Evolutionary conservation across 2,329 filamentous ascomycete species (phyloP), one percentile per base, ranked within the genome.

Genomic region (Nothomitra cinnamomea): DNA sequence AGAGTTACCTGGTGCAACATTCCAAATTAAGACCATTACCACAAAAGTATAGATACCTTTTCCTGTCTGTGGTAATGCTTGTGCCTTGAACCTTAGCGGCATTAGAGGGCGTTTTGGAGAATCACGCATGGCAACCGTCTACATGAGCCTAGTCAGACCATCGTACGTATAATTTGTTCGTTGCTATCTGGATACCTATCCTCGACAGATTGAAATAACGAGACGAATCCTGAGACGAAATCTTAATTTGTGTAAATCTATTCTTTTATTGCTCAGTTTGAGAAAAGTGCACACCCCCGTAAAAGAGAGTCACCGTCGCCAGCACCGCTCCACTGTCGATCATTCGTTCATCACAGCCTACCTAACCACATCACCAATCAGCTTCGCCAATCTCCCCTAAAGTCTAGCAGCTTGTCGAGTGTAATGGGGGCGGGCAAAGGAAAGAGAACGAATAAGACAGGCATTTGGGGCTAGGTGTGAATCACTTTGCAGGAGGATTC

Each of bases 1-100:
- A 54, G 90, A 94, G 65, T 73, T 98, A 53, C 92, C 92, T 0
- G 78, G 78, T 4, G 92, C 90, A 36, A 87, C 89, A 0, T 98
- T 98, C 66, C 92, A 98, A 70, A 95, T 98, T 66, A 94, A 94
- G 71, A 92, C 86, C 40, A 72, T 83, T 52, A 76, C 80, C 24
- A 68, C 76, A 32, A 87, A 87, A 69, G 69, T 77, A 63, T 84
- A 72, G 73, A 51, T 21, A 12, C 10, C 21, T n/a, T 2, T 22
- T n/a, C 36, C 28, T 40, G 6, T 25, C 36, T 28, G 8, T 24
- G 15, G 7, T 19, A 28, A 5, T 52, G 35, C 35, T 40, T 19
- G 22, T 52, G n/a, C 22, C 15, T 21, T n/a, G 56, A 56, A 47
- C 58, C 56, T 62, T 61, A 62, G 62, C 61, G 61, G 59, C 61